Conservation (phyloP, 176 grass and related monocot genomes). For the Hordeum marinum region DNA sequence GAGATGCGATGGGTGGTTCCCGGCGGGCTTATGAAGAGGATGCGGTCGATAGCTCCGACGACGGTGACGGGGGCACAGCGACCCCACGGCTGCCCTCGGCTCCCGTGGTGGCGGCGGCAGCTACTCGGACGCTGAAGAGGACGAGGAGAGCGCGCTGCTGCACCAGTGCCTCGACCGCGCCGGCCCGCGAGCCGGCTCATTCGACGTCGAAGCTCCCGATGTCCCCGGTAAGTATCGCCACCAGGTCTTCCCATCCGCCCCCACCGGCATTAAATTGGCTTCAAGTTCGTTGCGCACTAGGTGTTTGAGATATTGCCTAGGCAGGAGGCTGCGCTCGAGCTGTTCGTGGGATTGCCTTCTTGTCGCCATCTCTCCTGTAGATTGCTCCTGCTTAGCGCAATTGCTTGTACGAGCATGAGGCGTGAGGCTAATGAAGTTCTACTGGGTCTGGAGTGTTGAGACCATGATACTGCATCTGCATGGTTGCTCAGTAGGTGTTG, state of each 20-base stretch:
- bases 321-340: not conserved
- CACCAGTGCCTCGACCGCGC: slow-evolving; percentile 73
- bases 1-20: slow-evolving; percentile 66
- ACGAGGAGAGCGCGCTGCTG: slow-evolving; percentile 52
- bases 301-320: not conserved
- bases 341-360: slow-evolving; percentile 1
- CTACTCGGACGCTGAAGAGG: slow-evolving; percentile 42
- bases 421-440: not conserved
- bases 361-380: not conserved
- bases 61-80: not conserved
- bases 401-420: too few relatives aligned
- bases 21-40: slow-evolving; percentile 47
- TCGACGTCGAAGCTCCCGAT: slow-evolving; percentile 64
- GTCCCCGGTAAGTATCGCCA: slow-evolving; percentile 44
- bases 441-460: not conserved
- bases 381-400: not conserved
- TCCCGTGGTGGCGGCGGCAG: slow-evolving; percentile 21
- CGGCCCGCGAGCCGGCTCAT: slow-evolving; percentile 71
- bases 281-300: not conserved
- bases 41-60: slow-evolving; percentile 70
- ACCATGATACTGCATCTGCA: not conserved
- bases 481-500: not conserved
- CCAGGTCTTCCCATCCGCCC: not conserved
- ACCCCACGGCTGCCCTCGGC: slow-evolving; percentile 20
- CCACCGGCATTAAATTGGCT: not conserved